A percentile compares a stretch with the other conserved stretches of the same genome.
Evolutionary conservation across 2,329 filamentous ascomycete genomes (phyloP).

Genomic region (Rhynchosporium agropyri): DNA sequence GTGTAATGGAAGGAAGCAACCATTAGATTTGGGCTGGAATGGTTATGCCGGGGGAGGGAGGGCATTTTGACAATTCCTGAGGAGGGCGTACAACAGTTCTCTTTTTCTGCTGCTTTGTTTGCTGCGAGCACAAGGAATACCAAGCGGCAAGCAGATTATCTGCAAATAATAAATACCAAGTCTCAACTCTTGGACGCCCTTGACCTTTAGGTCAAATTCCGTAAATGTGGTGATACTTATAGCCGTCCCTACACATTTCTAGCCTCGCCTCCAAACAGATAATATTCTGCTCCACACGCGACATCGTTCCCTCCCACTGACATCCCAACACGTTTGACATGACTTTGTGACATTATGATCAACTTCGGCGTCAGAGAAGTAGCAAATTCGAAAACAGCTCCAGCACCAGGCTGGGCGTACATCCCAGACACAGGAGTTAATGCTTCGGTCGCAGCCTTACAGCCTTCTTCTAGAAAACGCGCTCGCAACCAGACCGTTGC

Average conservation of each 20-base stretch:
- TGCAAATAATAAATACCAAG: slow-evolving; percentile 23
- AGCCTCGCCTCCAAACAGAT: slow-evolving; percentile 27
- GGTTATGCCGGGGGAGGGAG: slow-evolving; percentile 4
- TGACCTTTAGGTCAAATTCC: neutral
- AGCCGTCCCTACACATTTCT: neutral
- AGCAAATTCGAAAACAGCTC: slow-evolving; percentile 67
- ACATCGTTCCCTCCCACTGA: slow-evolving; percentile 1
- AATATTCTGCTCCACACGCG: slow-evolving; percentile 15
- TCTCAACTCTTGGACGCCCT: slow-evolving; percentile 1
- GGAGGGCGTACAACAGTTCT: slow-evolving; percentile 31
- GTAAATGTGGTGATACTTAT: neutral
- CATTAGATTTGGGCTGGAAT: slow-evolving; percentile 11
- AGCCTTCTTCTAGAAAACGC: slow-evolving; percentile 69
- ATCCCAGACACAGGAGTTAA: slow-evolving; percentile 73
- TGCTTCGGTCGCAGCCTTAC: slow-evolving; percentile 54
- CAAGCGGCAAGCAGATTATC: slow-evolving; percentile 19
- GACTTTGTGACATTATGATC: slow-evolving; percentile 50
- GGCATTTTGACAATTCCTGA: slow-evolving; percentile 19
- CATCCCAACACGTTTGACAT: slow-evolving; percentile 22
- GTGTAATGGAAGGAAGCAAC: slow-evolving; percentile 15
- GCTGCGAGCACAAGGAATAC: slow-evolving; percentile 30
- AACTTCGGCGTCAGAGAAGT: slow-evolving; percentile 83
- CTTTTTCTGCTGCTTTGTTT: slow-evolving; percentile 27
- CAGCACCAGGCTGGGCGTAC: slow-evolving; percentile 89
- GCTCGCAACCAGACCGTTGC: slow-evolving; percentile 57